A percentile compares a stretch with the other conserved stretches of the same genome.
phyloP scores from a whole-genome alignment of 2,329 filamentous ascomycete genomes.

The Cordyceps cicadae region DNA sequence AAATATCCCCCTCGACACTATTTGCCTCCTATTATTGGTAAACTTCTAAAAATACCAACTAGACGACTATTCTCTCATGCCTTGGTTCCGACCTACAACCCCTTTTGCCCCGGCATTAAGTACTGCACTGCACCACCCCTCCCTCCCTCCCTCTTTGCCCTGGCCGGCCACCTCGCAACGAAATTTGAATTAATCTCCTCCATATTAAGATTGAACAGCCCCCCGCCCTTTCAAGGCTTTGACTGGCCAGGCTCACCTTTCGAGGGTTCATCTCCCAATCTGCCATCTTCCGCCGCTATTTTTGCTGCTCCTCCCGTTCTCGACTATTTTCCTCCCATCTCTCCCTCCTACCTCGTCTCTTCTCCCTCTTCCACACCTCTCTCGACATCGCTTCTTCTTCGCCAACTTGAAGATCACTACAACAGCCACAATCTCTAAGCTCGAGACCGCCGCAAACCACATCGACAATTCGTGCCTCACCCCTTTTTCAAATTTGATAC shows the following conservation, averaged over 20 bases:
- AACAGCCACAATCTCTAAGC: background rate
- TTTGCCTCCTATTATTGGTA: no score
- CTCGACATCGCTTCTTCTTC: background rate
- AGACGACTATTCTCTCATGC: no score
- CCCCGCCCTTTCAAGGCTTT: background rate
- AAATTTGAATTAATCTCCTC: slow-evolving; percentile 10
- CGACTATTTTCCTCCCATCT: background rate
- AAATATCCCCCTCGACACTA: no score
- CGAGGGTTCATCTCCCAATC: background rate
- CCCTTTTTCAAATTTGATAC: background rate
- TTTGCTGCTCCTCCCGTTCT: no score
- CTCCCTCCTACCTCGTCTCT: background rate
- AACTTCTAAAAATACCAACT: no score
- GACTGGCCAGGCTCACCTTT: background rate
- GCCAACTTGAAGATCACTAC: background rate
- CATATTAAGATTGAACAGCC: slow-evolving; percentile 6
- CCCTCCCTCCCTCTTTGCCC: no score
- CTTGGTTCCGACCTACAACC: no score
- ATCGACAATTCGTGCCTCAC: background rate
- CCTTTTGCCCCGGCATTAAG: no score
- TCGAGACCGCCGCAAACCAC: background rate
- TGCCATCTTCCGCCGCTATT: background rate
- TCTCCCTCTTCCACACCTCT: background rate
- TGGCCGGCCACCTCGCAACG: background rate
- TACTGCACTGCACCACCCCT: no score